Evolutionary conservation across 768 basidiomycete genomes (phyloP), one percentile per base, ranked within the genome.

Genomic region (Tephrocybe sp.): DNA sequence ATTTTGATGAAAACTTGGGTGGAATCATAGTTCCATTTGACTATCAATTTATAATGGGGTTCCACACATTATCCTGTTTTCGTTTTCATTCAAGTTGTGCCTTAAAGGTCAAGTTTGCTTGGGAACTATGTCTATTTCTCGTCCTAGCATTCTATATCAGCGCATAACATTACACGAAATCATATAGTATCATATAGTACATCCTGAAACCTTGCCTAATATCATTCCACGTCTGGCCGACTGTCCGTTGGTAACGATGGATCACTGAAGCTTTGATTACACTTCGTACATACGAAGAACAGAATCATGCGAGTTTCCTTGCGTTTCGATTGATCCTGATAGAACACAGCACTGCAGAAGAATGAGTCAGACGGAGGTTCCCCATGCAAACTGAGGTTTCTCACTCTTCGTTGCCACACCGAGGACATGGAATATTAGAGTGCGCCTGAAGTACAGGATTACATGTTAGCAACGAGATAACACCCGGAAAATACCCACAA

Each of bases 261-360:
- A 67, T 93, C 91, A 46, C 77, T 77, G 64, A 87, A 93, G 60
- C 75, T 82, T 57, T 88, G 74, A 58, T 86, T 85, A 66, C 90
- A 93, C 60, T 88, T 88, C 18, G 84, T 81, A 65, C 92, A 95
- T 40, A 93, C 91, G 64, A 85, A 95, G 73, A 94, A 95, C 1
- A 93, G 77, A 44, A 91, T 90, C 93, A 96, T 96, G 2, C 90
- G 81, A 1, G 96, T 98, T 65, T 96, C 93, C 61, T 92, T 93
- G 49, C 96, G 86, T 66, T 96, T 95, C 15, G 93, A 97, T 67
- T 98, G 96, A 69, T 98, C 96, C 68, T 98, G 96, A 68, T 89
- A 98, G 65, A 90, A 83, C 4, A 98, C 95, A 45, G 92, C 84
- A 63, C 95, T 98, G 62, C n/a, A 55, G 14, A 45, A 44, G 40